Evolutionary conservation across 1,284 basidiomycete genomes (phyloP).

Genomic region (Ustilago trichophora): DNA sequence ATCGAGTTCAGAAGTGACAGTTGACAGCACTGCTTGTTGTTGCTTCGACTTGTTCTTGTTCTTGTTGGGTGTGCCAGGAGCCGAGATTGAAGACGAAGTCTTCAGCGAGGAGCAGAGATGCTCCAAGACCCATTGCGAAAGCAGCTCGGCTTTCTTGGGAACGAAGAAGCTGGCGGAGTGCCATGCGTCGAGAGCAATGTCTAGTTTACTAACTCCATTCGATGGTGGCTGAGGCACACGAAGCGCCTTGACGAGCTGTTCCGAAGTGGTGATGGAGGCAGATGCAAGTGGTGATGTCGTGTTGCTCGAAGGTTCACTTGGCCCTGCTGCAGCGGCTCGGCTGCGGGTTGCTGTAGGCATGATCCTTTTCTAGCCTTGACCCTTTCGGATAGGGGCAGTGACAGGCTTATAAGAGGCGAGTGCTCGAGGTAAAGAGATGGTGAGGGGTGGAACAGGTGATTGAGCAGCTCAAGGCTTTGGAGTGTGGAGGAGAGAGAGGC

Average conservation of each 20-base stretch:
- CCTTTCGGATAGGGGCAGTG: too few relatives aligned
- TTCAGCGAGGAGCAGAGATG: constrained; percentile 28
- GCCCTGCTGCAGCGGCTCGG: constrained; percentile 2
- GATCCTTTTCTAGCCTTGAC: too few relatives aligned
- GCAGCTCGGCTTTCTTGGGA: constrained; percentile 50
- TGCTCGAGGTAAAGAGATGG: too few relatives aligned
- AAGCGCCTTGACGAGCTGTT: constrained; percentile 55
- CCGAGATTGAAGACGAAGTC: constrained; percentile 1
- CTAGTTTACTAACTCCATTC: constrained; percentile 25
- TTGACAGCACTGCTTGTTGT: background rate
- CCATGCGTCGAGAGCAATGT: constrained; percentile 44
- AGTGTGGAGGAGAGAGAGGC: too few relatives aligned
- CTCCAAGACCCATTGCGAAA: constrained; percentile 50
- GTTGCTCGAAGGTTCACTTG: background rate
- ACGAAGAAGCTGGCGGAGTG: constrained; percentile 30
- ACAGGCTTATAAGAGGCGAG: too few relatives aligned
- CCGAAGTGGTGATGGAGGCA: constrained; percentile 53
- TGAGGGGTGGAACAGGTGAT: background rate
- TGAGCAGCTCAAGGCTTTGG: too few relatives aligned
- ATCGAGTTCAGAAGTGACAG: constrained; percentile 12
- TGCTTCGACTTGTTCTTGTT: constrained; percentile 33
- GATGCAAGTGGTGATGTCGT: constrained; percentile 15
- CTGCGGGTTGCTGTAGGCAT: constrained; percentile 8
- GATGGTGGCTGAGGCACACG: constrained; percentile 32
- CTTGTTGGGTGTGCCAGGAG: constrained; percentile 22